Base-by-base conservation (phyloP, 345 rosid species). In the Arabidopsis arenosa region DNA sequence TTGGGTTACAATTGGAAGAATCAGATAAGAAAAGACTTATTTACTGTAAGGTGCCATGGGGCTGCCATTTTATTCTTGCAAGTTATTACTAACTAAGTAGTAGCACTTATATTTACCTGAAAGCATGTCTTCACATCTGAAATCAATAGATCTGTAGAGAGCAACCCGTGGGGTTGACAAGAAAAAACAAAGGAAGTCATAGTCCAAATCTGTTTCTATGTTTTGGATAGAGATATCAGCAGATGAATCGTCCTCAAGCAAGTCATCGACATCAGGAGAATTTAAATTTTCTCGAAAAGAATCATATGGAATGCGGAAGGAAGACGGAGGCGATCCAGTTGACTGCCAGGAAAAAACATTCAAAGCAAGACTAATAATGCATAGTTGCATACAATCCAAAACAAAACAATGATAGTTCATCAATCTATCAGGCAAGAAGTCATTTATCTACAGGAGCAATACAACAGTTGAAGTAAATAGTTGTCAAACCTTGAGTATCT, bases 121-220 rank as follows among this genome's bases (percentile, higher is more conserved):
- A 79, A 94, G 82, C 98, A 94, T 94, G 59, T 88, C 90, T 82
- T 94, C 98, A 76, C 98, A 92, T 56, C 97, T 88, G 74, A 79
- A 81, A 72, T 94, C 98, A 70, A 94, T 89, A 41, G 84, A 80
- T 82, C 95, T 90, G 51, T 94, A 94, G 48, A 94, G 91, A 80
- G 92, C 96, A 77, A 89, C 68, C 67, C 97, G 80, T 60, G 85
- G 88, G 74, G 83, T 89, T 70, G 97, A 94, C 75, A 94, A 85
- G 84, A 91, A 92, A 81, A 87, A 86, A 75, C 98, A 94, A 63
- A 84, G 79, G 80, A 94, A 94, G 12, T 90, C 85, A 53, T 94
- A 89, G 77, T 89, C 97, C 83, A 94, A 82, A 78, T 90, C 89
- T 52, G 90, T 86, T 21, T 84, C 68, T 52, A 65, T 76, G 35